Percentiles rank a stretch among this genome's conserved stretches.
Conservation (phyloP, 805 yeast species). For the Candida tallmaniae region DNA sequence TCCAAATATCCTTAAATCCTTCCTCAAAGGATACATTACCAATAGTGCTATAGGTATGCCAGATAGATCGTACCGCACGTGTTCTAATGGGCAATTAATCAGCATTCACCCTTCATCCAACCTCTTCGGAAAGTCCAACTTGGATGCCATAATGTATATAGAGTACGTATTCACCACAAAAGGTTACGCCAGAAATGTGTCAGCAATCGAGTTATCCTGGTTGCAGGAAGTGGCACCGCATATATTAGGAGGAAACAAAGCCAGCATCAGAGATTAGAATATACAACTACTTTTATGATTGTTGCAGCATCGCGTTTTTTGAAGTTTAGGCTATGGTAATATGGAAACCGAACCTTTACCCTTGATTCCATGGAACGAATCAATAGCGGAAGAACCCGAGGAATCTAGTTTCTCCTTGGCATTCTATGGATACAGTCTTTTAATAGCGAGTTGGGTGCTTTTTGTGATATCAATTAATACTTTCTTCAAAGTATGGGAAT, state of each 20-base stretch:
- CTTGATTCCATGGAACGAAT: constrained; percentile 11
- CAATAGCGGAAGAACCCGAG: not conserved
- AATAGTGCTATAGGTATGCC: constrained; percentile 95
- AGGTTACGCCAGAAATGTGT: constrained; percentile 89
- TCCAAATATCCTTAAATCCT: constrained; percentile 65
- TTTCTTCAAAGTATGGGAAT: constrained; percentile 33
- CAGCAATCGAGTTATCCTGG: constrained; percentile 79
- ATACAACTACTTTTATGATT: too few species aligned
- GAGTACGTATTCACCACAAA: constrained; percentile 92
- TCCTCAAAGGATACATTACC: constrained; percentile 75
- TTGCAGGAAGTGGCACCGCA: constrained; percentile 77
- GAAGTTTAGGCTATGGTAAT: too few species aligned
- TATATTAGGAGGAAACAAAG: constrained; percentile 42
- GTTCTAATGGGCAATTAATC: constrained; percentile 76
- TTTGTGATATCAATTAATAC: constrained; percentile 31
- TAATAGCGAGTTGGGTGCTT: constrained; percentile 26
- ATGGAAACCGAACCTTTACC: constrained; percentile 10
- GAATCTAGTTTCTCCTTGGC: constrained; percentile 1
- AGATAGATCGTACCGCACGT: constrained; percentile 86
- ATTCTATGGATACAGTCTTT: constrained; percentile 25
- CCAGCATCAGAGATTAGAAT: constrained; percentile 19
- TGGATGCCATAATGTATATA: constrained; percentile 88
- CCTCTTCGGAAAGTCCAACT: constrained; percentile 66
- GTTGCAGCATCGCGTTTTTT: too few species aligned
- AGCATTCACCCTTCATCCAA: constrained; percentile 89